Evolutionary conservation across 2,329 filamentous ascomycete species (phyloP).

Genomic region (Epichloe coenophiala): DNA sequence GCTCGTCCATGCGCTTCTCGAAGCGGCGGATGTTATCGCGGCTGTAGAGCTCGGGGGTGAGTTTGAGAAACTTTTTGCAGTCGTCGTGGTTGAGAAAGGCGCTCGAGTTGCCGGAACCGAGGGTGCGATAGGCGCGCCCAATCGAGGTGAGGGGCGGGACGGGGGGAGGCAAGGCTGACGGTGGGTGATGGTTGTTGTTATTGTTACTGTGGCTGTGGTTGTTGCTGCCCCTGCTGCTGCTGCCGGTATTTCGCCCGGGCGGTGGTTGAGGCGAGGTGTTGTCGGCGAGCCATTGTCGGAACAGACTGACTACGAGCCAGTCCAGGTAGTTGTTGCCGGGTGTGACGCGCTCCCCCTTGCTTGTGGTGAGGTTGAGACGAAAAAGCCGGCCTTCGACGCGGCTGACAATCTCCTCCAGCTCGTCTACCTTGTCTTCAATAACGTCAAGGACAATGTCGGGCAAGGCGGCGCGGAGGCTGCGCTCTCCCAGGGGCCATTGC

Average conservation of each 20-base stretch:
- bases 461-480: conserved; percentile 60
- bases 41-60: conserved; percentile 73
- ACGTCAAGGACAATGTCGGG: conserved; percentile 70
- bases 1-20: conserved; percentile 75
- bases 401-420: conserved; percentile 70
- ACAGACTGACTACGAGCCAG: conserved; percentile 78
- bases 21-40: conserved; percentile 77
- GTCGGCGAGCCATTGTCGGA: conserved; percentile 86
- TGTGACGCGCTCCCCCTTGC: conserved; percentile 67
- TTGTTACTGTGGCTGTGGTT: conserved; percentile 9
- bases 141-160: conserved; percentile 40
- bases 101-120: conserved; percentile 47
- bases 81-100: conserved; percentile 74
- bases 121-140: conserved; percentile 63
- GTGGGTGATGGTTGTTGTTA: conserved; percentile 2
- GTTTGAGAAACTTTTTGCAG: conserved; percentile 80
- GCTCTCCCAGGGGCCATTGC: conserved; percentile 75
- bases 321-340: conserved; percentile 72
- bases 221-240: conserved; percentile 1
- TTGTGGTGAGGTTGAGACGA: conserved; percentile 64
- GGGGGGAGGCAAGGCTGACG: conserved; percentile 17
- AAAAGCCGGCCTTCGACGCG: conserved; percentile 74
- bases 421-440: conserved; percentile 90
- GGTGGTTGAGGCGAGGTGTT: conserved; percentile 60
- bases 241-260: conserved; percentile 17